phyloP scores from a whole-genome alignment of 352 stramenopile genomes.

The Globisporangium echinulatum region DNA sequence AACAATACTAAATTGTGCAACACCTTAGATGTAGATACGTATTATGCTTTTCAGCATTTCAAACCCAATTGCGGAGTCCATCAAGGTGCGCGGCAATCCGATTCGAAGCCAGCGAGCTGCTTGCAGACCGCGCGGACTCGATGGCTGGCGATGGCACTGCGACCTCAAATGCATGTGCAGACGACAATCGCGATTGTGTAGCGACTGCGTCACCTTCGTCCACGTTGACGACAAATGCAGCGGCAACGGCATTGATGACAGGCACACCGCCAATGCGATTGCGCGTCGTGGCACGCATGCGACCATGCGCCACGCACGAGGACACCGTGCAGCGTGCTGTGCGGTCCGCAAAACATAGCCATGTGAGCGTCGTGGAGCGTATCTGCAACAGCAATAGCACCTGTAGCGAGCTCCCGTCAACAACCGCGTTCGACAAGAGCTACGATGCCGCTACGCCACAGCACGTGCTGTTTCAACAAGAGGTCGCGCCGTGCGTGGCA shows the following conservation, averaged over 20 bases:
- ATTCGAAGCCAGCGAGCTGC: too few species aligned
- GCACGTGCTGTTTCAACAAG: slow-evolving; percentile 28
- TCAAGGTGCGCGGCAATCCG: too few species aligned
- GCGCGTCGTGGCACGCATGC: slow-evolving; percentile 37
- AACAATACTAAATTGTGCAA: too few species aligned
- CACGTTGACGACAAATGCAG: neutral
- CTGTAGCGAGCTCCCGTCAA: neutral
- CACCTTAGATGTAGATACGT: too few species aligned
- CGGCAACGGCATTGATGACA: neutral
- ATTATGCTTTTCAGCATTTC: too few species aligned
- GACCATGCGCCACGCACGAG: slow-evolving; percentile 25
- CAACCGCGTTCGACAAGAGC: slow-evolving; percentile 36
- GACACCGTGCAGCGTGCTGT: slow-evolving; percentile 16
- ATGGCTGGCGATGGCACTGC: too few species aligned
- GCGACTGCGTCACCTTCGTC: too few species aligned
- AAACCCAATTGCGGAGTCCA: too few species aligned
- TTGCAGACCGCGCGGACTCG: too few species aligned
- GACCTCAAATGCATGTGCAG: too few species aligned
- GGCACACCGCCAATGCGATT: slow-evolving; percentile 17
- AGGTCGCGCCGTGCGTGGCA: slow-evolving; percentile 29
- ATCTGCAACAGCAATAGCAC: slow-evolving; percentile 13
- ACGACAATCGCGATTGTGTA: too few species aligned
- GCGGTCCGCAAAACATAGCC: slow-evolving; percentile 6
- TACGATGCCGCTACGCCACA: slow-evolving; percentile 32
- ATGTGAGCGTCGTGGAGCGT: slow-evolving; percentile 9